Conservation (phyloP, 176 grass and related monocot genomes). For the Oryza glumipatula region DNA sequence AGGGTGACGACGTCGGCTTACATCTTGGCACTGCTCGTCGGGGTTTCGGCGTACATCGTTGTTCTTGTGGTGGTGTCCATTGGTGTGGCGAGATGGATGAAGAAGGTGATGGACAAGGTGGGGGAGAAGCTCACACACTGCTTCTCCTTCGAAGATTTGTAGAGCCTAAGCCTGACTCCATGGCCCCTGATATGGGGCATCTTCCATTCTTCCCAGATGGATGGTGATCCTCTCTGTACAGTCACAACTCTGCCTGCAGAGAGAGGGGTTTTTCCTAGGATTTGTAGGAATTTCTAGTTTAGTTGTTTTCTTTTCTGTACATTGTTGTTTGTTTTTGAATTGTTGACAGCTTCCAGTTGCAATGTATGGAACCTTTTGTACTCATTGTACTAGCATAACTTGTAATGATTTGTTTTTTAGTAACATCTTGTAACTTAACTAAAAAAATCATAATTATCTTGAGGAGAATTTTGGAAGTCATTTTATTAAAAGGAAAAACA, state of each 20-base stretch:
- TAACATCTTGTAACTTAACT: neutral
- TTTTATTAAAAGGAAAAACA: neutral
- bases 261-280: neutral
- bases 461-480: neutral
- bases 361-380: neutral
- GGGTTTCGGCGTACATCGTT: conserved; percentile 48
- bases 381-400: neutral
- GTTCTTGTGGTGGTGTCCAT: conserved; percentile 34
- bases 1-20: conserved; percentile 41
- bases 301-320: neutral
- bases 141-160: conserved; percentile 35
- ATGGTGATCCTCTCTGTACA: too few relatives aligned
- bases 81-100: conserved; percentile 27
- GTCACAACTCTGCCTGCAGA: too few relatives aligned
- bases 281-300: neutral
- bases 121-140: neutral
- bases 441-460: neutral
- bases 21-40: conserved; percentile 50
- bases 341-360: neutral
- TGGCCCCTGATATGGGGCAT: too few relatives aligned
- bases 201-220: too few relatives aligned
- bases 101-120: neutral
- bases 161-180: neutral
- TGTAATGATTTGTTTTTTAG: neutral
- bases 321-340: neutral